Base-by-base conservation (phyloP, 164 flowering plant species). In the Umbilicus rupestris region DNA sequence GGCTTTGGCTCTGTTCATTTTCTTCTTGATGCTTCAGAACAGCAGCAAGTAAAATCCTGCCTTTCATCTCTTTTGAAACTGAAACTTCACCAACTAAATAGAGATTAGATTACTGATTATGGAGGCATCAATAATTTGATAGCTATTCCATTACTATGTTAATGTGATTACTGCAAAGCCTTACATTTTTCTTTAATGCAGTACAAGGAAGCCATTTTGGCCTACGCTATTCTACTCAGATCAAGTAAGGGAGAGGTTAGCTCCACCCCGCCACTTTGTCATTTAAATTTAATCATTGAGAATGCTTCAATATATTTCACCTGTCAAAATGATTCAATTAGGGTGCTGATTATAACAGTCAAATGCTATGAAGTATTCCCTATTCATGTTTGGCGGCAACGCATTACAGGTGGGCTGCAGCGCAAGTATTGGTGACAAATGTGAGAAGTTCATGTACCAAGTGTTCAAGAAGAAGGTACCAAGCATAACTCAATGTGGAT, bases 1-100 rank as follows among this genome's bases (percentile, higher is more conserved):
- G 96, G 96, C 66, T 94, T 94, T 79, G 97, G 97, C 44, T 73
- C 96, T 39, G 91, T 94, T 73, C 87, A 91, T 75, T 94, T 94
- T 76, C 95, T 90, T 68, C 68, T 94, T 60, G 97, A 94, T 81
- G 98, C 98, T 69, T 94, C 96, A 67, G 93, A 90, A 69, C 98
- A 94, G 73, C 98, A 94, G 80, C 94, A 86, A 71, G 98, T 90
- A 76, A 80, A 74, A 33, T 55, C 57, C 47, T 14, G 68, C 24
- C 26, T 15, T 46, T 58, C 49, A 70, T n/a, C 0, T 41, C 2
- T 57, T 57, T 39, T 26, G 35, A 12, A 55, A 3, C 46, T 37
- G 17, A 14, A 20, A 47, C 44, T 62, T 19, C 9, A 57, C n/a
- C 6, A 31, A 12, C 46, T 12, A 33, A 22, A 19, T 7, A 44